Evolutionary conservation across 129 eudicot species (phyloP).

Genomic region (Centella asiatica): DNA sequence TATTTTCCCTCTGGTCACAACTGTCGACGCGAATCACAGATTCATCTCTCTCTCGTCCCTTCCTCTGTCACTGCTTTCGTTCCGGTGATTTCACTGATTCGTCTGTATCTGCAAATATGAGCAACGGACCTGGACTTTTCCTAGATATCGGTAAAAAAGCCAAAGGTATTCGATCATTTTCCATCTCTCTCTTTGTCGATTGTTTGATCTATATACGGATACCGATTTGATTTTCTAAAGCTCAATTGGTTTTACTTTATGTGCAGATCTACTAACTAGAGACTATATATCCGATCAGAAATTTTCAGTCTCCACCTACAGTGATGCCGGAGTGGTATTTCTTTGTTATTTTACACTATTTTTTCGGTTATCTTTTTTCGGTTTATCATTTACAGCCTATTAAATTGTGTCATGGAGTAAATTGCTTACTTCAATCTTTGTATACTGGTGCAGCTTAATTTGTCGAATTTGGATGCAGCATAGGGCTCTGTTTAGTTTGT

Average conservation of each 20-base stretch:
- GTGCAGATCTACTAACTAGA: slow-evolving; percentile 77
- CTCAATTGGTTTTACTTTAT: neutral
- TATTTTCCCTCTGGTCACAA: neutral
- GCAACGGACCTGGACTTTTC: slow-evolving; percentile 79
- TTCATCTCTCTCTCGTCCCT: neutral
- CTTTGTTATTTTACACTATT: neutral
- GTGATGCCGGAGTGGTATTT: slow-evolving; percentile 76
- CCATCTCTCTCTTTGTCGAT: neutral
- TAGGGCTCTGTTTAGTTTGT: too few species aligned
- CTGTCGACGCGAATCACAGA: neutral
- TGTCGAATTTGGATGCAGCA: neutral
- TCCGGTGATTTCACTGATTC: neutral
- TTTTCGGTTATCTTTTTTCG: neutral
- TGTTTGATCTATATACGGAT: neutral
- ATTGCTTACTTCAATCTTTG: too few species aligned
- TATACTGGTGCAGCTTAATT: too few species aligned
- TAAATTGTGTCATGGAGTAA: too few species aligned
- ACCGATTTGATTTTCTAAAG: neutral
- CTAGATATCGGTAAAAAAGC: slow-evolving; percentile 87
- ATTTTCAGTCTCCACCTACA: slow-evolving; percentile 63
- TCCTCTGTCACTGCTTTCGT: neutral
- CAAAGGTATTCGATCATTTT: slow-evolving; percentile 46
- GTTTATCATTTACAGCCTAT: neutral
- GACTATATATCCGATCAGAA: slow-evolving; percentile 88
- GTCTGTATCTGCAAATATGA: slow-evolving; percentile 9